Base-by-base conservation (phyloP, 768 basidiomycete genomes). In the Suillus occidentalis region DNA sequence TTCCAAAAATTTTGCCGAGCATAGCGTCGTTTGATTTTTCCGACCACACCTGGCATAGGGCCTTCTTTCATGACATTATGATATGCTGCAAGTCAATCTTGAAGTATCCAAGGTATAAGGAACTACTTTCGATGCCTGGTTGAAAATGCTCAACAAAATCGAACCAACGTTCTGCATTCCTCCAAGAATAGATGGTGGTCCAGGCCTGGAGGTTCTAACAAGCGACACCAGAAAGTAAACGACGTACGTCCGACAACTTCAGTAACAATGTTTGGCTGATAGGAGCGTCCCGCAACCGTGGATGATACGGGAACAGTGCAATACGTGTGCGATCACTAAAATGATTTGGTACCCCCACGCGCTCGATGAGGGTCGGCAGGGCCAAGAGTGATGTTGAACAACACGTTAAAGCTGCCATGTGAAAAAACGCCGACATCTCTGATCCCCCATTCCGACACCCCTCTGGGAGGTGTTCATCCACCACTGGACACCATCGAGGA, bases 311-410 rank as follows among this genome's bases (percentile, higher is more conserved):
- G 52, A 40, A 67, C 62, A 14, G 61, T 31, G 42, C 67, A 64
- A 42, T 72, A 65, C 47, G 60, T 62, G 36, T 61, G 37, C 37
- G 64, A 62, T 10, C 65, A 81, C 55, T 7, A 55, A 79, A 78
- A 13, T 67, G 68, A 1, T 68, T 70, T 0, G 81, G 78, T 16
- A 79, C 72, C 12, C 12, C 72, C 70, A 8, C 66, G 64, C 8
- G 65, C 69, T 2, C 62, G 59, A 40, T 80, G 73, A 56, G 75
- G 75, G 60, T 78, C 66, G 50, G 66, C 63, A n/a, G 66, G 62
- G 55, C 79, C 70, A 2, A 76, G 61, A 49, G 75, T 78, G 9
- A 81, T 72, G 63, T 80, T 81, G 70, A 81, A 81, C 8, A 79
- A 72, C 53, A 76, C 75, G 60, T 76, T 74, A 40, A 82, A 52